Conservation (phyloP, 176 grass and related monocot genomes). For the Musa acuminata region DNA sequence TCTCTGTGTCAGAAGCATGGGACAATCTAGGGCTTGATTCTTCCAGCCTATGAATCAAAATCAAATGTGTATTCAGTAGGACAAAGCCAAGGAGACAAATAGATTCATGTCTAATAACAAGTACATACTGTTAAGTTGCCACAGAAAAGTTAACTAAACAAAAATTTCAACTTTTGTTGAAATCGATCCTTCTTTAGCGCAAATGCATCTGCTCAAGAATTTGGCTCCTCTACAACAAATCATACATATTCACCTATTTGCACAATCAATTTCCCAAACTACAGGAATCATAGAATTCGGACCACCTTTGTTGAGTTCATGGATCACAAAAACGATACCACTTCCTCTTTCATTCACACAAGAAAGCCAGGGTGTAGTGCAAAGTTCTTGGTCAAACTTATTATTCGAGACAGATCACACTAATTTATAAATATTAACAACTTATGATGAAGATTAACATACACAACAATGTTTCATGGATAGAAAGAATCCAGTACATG, state of each 20-base stretch:
- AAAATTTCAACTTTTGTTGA: background rate
- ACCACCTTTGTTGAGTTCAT: background rate
- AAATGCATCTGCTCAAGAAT: background rate
- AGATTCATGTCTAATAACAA: background rate
- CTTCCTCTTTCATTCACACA: background rate
- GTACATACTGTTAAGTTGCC: background rate
- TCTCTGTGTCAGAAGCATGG: constrained; percentile 26
- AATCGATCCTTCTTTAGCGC: background rate
- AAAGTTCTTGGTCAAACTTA: background rate
- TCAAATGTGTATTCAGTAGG: background rate
- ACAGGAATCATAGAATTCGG: background rate
- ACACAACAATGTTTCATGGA: background rate
- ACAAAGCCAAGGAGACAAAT: background rate
- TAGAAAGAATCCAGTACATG: background rate
- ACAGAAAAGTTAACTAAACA: background rate
- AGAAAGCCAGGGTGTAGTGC: background rate
- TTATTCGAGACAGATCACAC: background rate
- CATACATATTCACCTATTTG: background rate
- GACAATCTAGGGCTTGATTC: constrained; percentile 40
- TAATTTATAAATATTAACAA: background rate
- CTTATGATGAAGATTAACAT: background rate
- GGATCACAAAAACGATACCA: background rate
- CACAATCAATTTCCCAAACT: background rate
- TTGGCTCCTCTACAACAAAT: background rate
- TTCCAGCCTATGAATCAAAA: constrained; percentile 34